Percentiles rank a stretch among this genome's conserved stretches.
These are phyloP conservation scores for Vickermania spadyakhi DNA, from an alignment of 208 protist genomes.

Conservation along the genomic window DNA sequence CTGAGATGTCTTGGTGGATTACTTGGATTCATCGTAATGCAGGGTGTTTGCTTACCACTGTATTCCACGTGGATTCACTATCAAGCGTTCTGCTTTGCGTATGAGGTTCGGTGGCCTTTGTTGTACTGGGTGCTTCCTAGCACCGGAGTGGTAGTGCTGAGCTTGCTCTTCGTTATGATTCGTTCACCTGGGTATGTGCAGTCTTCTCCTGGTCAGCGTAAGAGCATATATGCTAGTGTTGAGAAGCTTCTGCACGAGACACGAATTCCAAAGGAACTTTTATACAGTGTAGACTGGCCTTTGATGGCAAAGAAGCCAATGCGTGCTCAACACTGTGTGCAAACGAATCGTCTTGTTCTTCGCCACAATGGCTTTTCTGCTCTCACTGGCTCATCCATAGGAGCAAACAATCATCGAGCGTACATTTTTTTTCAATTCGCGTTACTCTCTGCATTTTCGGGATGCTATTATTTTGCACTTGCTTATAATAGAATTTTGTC, in stretches of 20 bases:
- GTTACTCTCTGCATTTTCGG: constrained; percentile 15
- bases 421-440: constrained; percentile 34
- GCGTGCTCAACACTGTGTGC: constrained; percentile 63
- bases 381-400: constrained; percentile 54
- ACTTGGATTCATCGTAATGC: constrained; percentile 12
- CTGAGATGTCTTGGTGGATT: constrained; percentile 12
- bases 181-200: constrained; percentile 23
- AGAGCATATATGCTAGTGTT: constrained; percentile 47
- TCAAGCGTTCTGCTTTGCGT: constrained; percentile 12
- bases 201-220: constrained; percentile 31
- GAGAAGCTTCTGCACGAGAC: constrained; percentile 10
- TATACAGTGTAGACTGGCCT: constrained; percentile 30
- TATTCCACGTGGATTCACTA: constrained; percentile 13
- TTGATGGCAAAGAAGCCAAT: constrained; percentile 73
- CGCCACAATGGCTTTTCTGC: constrained; percentile 76
- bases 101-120: constrained; percentile 9
- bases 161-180: constrained; percentile 10
- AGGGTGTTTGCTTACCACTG: constrained; percentile 10
- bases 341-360: constrained; percentile 39
- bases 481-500: constrained; percentile 14
- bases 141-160: constrained; percentile 10
- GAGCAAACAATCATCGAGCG: constrained; percentile 55
- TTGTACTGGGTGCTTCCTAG: constrained; percentile 19
- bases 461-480: constrained; percentile 23
- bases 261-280: constrained; percentile 17